Conservation (phyloP, 2,329 filamentous ascomycete genomes). For the Nothopassalora personata region DNA sequence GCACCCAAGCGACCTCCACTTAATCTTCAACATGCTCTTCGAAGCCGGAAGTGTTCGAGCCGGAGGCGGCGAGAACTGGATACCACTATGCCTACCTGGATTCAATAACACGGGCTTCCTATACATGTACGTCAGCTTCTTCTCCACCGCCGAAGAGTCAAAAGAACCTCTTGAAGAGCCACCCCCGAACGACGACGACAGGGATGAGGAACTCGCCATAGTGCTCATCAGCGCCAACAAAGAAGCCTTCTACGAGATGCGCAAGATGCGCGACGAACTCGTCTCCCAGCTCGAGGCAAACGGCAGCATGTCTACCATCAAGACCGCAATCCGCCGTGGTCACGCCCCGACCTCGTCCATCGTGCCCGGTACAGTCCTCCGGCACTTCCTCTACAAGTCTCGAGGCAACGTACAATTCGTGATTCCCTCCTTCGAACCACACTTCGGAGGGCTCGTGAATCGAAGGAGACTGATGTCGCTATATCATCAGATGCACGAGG, state of each 20-base stretch:
- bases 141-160: constrained; percentile 52
- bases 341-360: constrained; percentile 70
- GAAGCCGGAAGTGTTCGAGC: constrained; percentile 88
- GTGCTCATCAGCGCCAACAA: constrained; percentile 89
- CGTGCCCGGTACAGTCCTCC: constrained; percentile 70
- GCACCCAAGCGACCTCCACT: constrained; percentile 88
- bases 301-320: constrained; percentile 69
- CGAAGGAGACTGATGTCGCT: constrained; percentile 63
- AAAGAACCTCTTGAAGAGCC: constrained; percentile 24
- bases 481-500: constrained; percentile 79
- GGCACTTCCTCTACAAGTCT: constrained; percentile 95
- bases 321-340: constrained; percentile 62
- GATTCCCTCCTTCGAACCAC: constrained; percentile 74
- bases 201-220: constrained; percentile 69
- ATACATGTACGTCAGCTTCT: constrained; percentile 98
- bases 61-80: constrained; percentile 95
- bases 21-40: constrained; percentile 99
- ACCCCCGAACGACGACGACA: constrained; percentile 32
- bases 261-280: constrained; percentile 61
- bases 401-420: constrained; percentile 91
- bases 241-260: constrained; percentile 86
- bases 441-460: constrained; percentile 49
- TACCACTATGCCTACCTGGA: constrained; percentile 87
- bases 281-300: constrained; percentile 69
- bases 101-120: constrained; percentile 97